Evolutionary conservation across 169 alveolate species (phyloP), one percentile per base, ranked within the genome.

Genomic region (Cardiosporidium cionae): DNA sequence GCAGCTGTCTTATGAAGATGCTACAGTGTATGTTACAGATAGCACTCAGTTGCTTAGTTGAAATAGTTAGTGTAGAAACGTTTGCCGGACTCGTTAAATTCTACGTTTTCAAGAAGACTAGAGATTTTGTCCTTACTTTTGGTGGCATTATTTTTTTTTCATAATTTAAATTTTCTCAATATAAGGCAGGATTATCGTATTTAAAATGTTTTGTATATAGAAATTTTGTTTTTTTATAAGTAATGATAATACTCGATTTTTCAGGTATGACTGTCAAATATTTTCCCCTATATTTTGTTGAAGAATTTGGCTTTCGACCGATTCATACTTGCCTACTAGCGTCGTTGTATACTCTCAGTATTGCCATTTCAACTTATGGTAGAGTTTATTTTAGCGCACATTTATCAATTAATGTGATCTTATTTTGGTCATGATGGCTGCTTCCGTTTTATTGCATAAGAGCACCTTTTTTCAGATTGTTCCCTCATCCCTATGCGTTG

Each of bases 211-310:
- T 23, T 22, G 34, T 7, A 36, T 16, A 4, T 32, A n/a, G n/a
- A 44, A 44, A 44, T 44, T n/a, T 44, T 44, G 16, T n/a, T 44
- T 9, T 9, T n/a, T 44, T 9, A 9, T 16, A 16, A 44, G 27
- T 44, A 44, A 16, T 16, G 58, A n/a, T 44, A 16, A 44, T 44
- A 44, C n/a, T 44, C 58, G n/a, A 16, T 63, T 36, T 22, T 68
- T 16, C 71, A 71, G 78, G 78, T 5, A 71, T 71, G 78, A 71
- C 78, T 22, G 78, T 71, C 63, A 71, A 71, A 69, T 71, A 71
- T 28, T 71, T 71, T 16, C 71, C 71, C 54, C 44, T 71, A 62
- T 71, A 31, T 23, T 71, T 71, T 32, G 37, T 36, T 35, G n/a
- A 35, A 9, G 78, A 71, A 69, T 71, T 37, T 33, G 7, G n/a